Percentiles rank a stretch among this genome's conserved stretches.
These are phyloP conservation scores for Glycine latifolia DNA, from an alignment of 306 rosid species.

Conservation along the genomic window DNA sequence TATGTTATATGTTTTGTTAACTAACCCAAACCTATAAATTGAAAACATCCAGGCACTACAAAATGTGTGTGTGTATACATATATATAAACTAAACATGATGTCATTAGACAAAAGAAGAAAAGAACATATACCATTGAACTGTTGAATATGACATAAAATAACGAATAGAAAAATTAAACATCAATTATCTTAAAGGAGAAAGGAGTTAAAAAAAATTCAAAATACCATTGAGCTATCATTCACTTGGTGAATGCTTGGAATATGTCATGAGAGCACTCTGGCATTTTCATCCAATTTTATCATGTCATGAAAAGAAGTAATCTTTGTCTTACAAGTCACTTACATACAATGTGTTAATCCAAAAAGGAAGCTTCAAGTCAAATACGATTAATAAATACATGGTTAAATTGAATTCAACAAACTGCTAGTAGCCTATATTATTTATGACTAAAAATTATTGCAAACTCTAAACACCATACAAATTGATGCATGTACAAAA, in stretches of 20 bases:
- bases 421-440: conserved; percentile 15
- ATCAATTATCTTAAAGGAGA: conserved; percentile 23
- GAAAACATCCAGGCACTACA: too few relatives aligned
- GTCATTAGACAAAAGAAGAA: conserved; percentile 17
- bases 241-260: conserved; percentile 80
- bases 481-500: conserved; percentile 49
- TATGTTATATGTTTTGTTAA: too few relatives aligned
- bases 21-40: too few relatives aligned
- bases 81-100: neutral
- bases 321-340: too few relatives aligned
- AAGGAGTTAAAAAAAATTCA: conserved; percentile 11
- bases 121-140: conserved; percentile 49
- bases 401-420: conserved; percentile 38
- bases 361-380: too few relatives aligned
- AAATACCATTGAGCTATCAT: conserved; percentile 75
- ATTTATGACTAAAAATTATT: conserved; percentile 10
- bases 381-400: neutral
- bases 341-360: too few relatives aligned
- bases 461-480: conserved; percentile 1
- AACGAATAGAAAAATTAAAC: conserved; percentile 17
- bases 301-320: conserved; percentile 69
- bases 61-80: too few relatives aligned
- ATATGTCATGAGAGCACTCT: conserved; percentile 69
- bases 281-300: conserved; percentile 81
- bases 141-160: conserved; percentile 44